phyloP scores from a whole-genome alignment of 2,329 filamentous ascomycete species.

The Claviceps pazoutovae region DNA sequence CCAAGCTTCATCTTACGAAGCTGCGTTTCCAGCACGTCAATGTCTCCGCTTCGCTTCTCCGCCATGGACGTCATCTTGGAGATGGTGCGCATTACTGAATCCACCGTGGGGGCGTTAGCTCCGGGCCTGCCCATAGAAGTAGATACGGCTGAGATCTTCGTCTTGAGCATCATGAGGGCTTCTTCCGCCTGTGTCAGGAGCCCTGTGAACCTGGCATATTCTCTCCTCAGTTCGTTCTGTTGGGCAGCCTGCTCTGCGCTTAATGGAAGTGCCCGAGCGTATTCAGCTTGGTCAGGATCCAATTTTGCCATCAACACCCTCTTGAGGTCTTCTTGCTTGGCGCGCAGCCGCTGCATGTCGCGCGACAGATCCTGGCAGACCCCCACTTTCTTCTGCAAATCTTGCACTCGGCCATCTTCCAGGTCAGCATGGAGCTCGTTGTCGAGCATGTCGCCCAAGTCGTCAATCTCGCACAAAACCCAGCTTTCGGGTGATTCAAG shows the following conservation, averaged over 20 bases:
- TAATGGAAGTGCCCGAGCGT: conserved; percentile 57
- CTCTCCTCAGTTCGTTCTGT: conserved; percentile 67
- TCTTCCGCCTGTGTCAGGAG: conserved; percentile 69
- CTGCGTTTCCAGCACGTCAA: conserved; percentile 80
- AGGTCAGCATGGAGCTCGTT: conserved; percentile 50
- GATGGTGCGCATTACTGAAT: conserved; percentile 84
- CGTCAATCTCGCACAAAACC: conserved; percentile 61
- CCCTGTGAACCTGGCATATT: conserved; percentile 61
- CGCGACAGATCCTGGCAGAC: conserved; percentile 53
- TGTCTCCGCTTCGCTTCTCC: conserved; percentile 78
- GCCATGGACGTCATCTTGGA: conserved; percentile 84
- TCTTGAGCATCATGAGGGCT: conserved; percentile 62
- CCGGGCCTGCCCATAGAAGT: conserved; percentile 31
- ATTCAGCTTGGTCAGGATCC: conserved; percentile 53
- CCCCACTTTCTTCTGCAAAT: conserved; percentile 54
- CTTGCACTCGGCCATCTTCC: conserved; percentile 52
- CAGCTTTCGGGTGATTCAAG: conserved; percentile 57
- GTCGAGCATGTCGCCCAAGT: conserved; percentile 51
- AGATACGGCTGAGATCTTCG: conserved; percentile 52
- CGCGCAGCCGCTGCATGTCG: conserved; percentile 57
- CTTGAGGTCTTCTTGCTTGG: conserved; percentile 65
- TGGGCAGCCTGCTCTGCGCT: conserved; percentile 71
- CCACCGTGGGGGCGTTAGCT: conserved; percentile 62
- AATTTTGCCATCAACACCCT: conserved; percentile 57
- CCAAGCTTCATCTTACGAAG: conserved; percentile 57